Base-by-base conservation (phyloP, 169 alveolate species). In the Babesia microti region DNA sequence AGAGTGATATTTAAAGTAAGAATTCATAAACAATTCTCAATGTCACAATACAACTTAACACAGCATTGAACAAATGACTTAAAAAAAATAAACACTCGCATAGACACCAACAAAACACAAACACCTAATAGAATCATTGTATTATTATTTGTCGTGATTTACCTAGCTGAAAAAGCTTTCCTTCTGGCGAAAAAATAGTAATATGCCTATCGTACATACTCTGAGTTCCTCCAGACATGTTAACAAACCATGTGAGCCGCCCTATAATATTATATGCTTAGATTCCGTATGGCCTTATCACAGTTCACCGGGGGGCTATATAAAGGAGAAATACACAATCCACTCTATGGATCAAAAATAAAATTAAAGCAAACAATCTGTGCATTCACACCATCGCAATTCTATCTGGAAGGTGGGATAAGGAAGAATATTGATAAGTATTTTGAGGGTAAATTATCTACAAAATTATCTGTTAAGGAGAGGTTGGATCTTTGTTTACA, bases 171-270 rank as follows among this genome's bases (percentile, higher is more conserved):
- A 89, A 93, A 34, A 95, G 76, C 61, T 90, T 85, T n/a, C 99
- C 99, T 44, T 95, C 99, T 19, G 98, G 98, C 11, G 98, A 89
- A 78, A 95, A 95, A 45, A 95, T 89, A 29, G 99, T 85, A 24
- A 90, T 85, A 59, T 89, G 94, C 44, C 93, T 68, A 54, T 91
- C 97, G 52, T 88, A 87, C 41, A 68, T 80, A 26, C 87, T 61
- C 44, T 82, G 89, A 15, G 92, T 74, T 37, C 72, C 72, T 58
- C 92, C 54, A 26, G 86, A 81, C 92, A 84, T 84, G 67, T 66
- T 79, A 41, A n/a, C n/a, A n/a, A n/a, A n/a, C n/a, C n/a, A n/a
- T n/a, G n/a, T n/a, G n/a, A n/a, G n/a, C n/a, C n/a, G n/a, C n/a
- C n/a, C n/a, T n/a, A n/a, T n/a, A n/a, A n/a, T n/a, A n/a, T n/a